A percentile compares a stretch with the other conserved stretches of the same genome.
Evolutionary conservation across 106 monocot genomes (phyloP).

Genomic region (Dendrobium officinale): DNA sequence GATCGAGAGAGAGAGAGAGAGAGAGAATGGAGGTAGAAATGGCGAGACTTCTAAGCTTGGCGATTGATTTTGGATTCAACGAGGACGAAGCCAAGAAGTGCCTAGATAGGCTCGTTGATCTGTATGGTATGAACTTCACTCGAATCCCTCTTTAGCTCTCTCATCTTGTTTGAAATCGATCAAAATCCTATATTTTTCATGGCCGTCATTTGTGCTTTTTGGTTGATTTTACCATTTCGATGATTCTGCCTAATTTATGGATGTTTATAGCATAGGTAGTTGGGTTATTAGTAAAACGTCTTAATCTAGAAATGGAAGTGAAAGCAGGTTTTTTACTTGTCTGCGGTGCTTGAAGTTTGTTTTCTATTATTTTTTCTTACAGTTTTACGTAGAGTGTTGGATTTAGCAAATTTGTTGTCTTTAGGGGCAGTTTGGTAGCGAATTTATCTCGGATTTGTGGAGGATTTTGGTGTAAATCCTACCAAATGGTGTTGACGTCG

Average conservation of each 20-base stretch:
- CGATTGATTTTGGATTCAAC: conserved; percentile 73
- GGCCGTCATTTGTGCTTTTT: neutral
- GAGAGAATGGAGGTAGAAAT: conserved; percentile 52
- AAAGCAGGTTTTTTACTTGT: neutral
- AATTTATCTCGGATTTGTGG: too few species aligned
- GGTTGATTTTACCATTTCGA: neutral
- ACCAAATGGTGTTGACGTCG: too few species aligned
- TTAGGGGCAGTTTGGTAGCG: too few species aligned
- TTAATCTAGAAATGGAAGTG: neutral
- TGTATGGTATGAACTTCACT: conserved; percentile 47
- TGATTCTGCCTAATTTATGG: neutral
- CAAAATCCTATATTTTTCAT: neutral
- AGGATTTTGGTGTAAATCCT: too few species aligned
- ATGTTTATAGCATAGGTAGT: neutral
- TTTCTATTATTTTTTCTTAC: neutral
- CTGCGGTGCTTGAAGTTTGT: neutral
- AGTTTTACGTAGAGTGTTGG: neutral
- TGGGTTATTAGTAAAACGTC: neutral
- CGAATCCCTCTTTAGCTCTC: conserved; percentile 11
- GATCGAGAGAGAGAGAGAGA: neutral
- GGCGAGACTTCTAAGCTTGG: conserved; percentile 66
- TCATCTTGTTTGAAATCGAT: neutral
- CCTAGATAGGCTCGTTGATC: conserved; percentile 67
- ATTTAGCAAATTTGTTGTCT: neutral
- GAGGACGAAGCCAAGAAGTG: conserved; percentile 52